phyloP scores from a whole-genome alignment of 2,329 filamentous ascomycete species.

The Dichotomopilus funicola region DNA sequence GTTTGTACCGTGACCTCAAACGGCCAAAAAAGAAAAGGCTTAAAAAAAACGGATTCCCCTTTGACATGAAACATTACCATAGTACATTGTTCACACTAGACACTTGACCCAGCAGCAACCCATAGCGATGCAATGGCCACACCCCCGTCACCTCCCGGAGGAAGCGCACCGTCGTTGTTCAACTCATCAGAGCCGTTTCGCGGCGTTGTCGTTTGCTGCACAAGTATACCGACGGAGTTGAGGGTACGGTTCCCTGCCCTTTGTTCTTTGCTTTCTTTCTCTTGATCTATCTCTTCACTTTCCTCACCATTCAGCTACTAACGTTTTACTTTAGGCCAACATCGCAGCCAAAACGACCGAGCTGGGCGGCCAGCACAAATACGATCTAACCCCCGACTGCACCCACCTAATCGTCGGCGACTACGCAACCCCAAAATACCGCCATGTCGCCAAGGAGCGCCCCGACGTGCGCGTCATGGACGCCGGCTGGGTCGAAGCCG shows the following conservation, averaged over 20 bases:
- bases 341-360: slow-evolving; percentile 61
- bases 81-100: background rate
- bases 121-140: slow-evolving; percentile 15
- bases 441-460: slow-evolving; percentile 84
- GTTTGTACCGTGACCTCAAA: too few relatives aligned
- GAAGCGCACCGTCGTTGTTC: slow-evolving; percentile 25
- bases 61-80: background rate
- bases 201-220: slow-evolving; percentile 79
- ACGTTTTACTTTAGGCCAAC: slow-evolving; percentile 35
- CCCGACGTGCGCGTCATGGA: slow-evolving; percentile 79
- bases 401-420: slow-evolving; percentile 91
- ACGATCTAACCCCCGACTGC: slow-evolving; percentile 91
- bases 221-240: slow-evolving; percentile 71
- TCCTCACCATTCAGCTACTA: slow-evolving; percentile 3
- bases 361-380: slow-evolving; percentile 81
- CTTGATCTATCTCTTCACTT: background rate
- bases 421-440: slow-evolving; percentile 87
- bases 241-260: slow-evolving; percentile 48
- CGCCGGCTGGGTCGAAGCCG: slow-evolving; percentile 76
- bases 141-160: slow-evolving; percentile 2
- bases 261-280: background rate
- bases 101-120: background rate
- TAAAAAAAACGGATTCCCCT: too few relatives aligned
- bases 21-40: too few relatives aligned
- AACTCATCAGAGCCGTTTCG: slow-evolving; percentile 59